Conservation (phyloP, 306 rosid species). For the Rubus parviflorus region DNA sequence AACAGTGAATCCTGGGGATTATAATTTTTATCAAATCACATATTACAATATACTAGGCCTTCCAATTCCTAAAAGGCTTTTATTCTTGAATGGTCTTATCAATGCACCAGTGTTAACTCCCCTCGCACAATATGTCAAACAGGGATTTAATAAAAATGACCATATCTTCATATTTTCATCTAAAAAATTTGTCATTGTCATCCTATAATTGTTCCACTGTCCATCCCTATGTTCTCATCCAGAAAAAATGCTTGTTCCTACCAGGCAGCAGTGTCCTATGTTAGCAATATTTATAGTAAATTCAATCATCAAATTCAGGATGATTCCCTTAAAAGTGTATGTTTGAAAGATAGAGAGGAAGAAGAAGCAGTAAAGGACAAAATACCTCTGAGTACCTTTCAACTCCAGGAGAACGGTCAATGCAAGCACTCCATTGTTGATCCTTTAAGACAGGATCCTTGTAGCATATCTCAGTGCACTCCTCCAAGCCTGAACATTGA, state of each 20-base stretch:
- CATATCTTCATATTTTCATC: not conserved
- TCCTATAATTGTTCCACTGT: not conserved
- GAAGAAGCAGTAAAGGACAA: not conserved
- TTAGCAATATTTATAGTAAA: not conserved
- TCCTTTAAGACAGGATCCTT: constrained; percentile 93
- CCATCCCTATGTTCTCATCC: not conserved
- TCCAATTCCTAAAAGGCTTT: not conserved
- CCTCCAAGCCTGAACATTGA: constrained; percentile 64
- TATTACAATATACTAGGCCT: not conserved
- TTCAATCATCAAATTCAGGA: not conserved
- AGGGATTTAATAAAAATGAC: not conserved
- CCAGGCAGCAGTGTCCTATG: not conserved
- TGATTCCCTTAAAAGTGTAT: not conserved
- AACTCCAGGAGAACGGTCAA: constrained; percentile 93
- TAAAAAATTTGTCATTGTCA: not conserved
- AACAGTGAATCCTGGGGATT: no score
- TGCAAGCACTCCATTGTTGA: constrained; percentile 91
- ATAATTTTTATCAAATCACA: not conserved
- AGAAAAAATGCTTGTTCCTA: not conserved
- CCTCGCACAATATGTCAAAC: not conserved
- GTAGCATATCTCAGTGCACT: constrained; percentile 75
- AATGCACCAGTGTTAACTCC: not conserved
- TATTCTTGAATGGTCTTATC: not conserved
- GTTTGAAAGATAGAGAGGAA: not conserved
- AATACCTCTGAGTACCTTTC: constrained; percentile 70